Evolutionary conservation across 202 grass and related monocot species (phyloP).

Genomic region (Carex arenaria): DNA sequence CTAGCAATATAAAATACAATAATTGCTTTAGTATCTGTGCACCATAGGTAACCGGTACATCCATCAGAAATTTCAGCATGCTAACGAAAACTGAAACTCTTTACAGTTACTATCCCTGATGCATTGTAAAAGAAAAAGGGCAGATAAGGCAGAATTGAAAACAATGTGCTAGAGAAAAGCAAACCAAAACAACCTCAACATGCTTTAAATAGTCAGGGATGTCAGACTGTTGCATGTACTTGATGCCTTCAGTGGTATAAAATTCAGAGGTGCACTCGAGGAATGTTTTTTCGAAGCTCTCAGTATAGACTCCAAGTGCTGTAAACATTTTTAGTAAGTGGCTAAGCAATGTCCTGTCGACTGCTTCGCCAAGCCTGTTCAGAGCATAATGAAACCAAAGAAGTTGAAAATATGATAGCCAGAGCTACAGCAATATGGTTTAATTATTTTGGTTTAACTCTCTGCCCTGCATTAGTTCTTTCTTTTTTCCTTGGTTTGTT

Average conservation of each 20-base stretch:
- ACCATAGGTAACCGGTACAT: neutral
- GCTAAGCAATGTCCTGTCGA: slow-evolving; percentile 90
- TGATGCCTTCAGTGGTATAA: slow-evolving; percentile 94
- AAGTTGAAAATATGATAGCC: neutral
- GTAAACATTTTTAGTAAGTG: slow-evolving; percentile 99
- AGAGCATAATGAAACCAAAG: slow-evolving; percentile 12
- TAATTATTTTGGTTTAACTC: neutral
- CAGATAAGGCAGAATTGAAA: neutral
- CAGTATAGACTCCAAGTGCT: slow-evolving; percentile 93
- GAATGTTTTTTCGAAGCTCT: slow-evolving; percentile 89
- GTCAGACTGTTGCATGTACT: slow-evolving; percentile 97
- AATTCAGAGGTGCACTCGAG: slow-evolving; percentile 88
- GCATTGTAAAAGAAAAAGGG: neutral
- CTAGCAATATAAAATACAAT: slow-evolving; percentile 1
- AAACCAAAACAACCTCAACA: slow-evolving; percentile 52
- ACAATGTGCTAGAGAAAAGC: neutral
- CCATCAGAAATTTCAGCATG: slow-evolving; percentile 12
- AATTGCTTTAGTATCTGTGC: neutral
- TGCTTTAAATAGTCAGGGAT: slow-evolving; percentile 96
- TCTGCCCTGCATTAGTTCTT: neutral
- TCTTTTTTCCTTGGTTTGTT: neutral
- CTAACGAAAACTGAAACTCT: neutral
- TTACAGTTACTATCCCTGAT: slow-evolving; percentile 2
- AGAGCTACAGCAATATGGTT: neutral
- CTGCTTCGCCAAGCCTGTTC: slow-evolving; percentile 86